These are phyloP conservation scores for Rosa lucieae DNA, from an alignment of 306 rosid species.

Conservation along the genomic window DNA sequence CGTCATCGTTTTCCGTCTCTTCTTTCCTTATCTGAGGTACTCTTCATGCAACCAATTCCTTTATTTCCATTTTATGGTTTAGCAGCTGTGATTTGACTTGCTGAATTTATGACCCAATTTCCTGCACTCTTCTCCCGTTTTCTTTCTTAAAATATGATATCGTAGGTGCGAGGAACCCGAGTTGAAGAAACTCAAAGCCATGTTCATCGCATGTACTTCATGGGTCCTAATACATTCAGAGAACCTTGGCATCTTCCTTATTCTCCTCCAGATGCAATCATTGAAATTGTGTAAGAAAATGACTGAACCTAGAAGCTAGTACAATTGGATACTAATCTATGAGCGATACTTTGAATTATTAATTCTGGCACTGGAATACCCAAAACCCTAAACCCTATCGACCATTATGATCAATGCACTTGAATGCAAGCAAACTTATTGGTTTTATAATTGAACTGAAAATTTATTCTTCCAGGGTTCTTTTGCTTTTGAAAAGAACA, in stretches of 20 bases:
- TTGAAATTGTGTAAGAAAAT: slow-evolving; percentile 92
- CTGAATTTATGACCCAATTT: slow-evolving; percentile 10
- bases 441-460: background rate
- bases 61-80: slow-evolving; percentile 20
- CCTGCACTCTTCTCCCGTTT: background rate
- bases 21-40: slow-evolving; percentile 95
- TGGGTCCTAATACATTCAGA: slow-evolving; percentile 97
- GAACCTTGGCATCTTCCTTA: slow-evolving; percentile 99
- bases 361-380: no score
- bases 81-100: slow-evolving; percentile 17
- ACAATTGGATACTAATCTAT: slow-evolving; percentile 21
- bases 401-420: background rate
- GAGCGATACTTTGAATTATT: slow-evolving; percentile 13
- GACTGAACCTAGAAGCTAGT: slow-evolving; percentile 15
- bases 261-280: slow-evolving; percentile 92
- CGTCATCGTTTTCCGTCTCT: slow-evolving; percentile 75
- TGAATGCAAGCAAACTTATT: slow-evolving; percentile 9
- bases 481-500: background rate
- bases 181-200: slow-evolving; percentile 93
- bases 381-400: no score
- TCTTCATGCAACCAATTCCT: slow-evolving; percentile 21
- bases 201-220: slow-evolving; percentile 91
- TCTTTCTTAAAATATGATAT: slow-evolving; percentile 1
- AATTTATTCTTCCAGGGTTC: background rate
- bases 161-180: slow-evolving; percentile 87